A percentile compares a stretch with the other conserved stretches of the same genome.
phyloP scores from a whole-genome alignment of 2,329 filamentous ascomycete species.

The Monilinia aucupariae region DNA sequence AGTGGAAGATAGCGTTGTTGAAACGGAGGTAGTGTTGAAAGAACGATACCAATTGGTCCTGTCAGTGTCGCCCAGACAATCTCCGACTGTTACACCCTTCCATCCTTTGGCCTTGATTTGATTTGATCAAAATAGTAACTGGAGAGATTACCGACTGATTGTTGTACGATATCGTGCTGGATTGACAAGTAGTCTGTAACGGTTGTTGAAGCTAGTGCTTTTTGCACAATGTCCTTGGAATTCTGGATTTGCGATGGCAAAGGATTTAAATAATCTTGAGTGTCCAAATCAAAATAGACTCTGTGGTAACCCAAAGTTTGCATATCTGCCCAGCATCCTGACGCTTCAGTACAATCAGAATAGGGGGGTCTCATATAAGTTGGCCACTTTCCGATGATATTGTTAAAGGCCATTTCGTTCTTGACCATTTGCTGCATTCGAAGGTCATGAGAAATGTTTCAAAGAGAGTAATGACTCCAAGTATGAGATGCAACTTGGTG shows the following conservation, averaged over 20 bases:
- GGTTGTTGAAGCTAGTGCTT: slow-evolving; percentile 33
- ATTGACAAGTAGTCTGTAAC: slow-evolving; percentile 39
- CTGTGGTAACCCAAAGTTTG: slow-evolving; percentile 42
- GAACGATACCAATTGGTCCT: slow-evolving; percentile 39
- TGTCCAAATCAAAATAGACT: slow-evolving; percentile 46
- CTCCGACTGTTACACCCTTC: slow-evolving; percentile 40
- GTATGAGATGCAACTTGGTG: slow-evolving; percentile 57
- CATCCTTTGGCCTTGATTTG: slow-evolving; percentile 36
- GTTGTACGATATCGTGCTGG: slow-evolving; percentile 37
- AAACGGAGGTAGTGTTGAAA: slow-evolving; percentile 5
- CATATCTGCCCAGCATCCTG: slow-evolving; percentile 36
- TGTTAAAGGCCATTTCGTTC: slow-evolving; percentile 49
- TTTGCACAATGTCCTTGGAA: slow-evolving; percentile 41
- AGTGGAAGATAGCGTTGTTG: background rate
- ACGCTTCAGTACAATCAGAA: slow-evolving; percentile 33
- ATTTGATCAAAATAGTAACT: slow-evolving; percentile 34
- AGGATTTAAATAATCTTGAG: slow-evolving; percentile 44
- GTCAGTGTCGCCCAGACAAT: slow-evolving; percentile 42
- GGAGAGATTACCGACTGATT: slow-evolving; percentile 33
- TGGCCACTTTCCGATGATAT: slow-evolving; percentile 48
- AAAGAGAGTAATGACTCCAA: slow-evolving; percentile 46
- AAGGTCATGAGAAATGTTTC: slow-evolving; percentile 38
- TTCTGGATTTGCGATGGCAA: slow-evolving; percentile 40
- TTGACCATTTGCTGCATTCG: slow-evolving; percentile 45
- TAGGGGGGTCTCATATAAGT: slow-evolving; percentile 47